phyloP scores from a whole-genome alignment of 805 yeast species.

The Starmera quercuum region DNA sequence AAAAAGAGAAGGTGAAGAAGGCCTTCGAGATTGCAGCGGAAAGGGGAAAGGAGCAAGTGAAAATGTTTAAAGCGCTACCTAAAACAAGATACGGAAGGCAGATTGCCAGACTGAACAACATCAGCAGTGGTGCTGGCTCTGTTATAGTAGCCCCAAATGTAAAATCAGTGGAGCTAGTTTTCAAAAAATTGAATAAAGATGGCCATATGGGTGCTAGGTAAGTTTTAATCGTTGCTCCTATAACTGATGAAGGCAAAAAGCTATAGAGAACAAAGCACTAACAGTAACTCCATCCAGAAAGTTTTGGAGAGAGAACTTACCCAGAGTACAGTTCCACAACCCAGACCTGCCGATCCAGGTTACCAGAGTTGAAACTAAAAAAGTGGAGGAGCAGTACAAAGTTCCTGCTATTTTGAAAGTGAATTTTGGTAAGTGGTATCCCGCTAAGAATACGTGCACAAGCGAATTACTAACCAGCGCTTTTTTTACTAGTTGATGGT shows the following conservation, averaged over 20 bases:
- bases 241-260: background rate
- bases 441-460: background rate
- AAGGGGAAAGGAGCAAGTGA: too few relatives aligned
- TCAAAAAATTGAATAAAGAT: constrained; percentile 38
- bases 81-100: constrained; percentile 38
- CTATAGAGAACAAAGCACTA: background rate
- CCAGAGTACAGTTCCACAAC: constrained; percentile 76
- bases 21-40: too few relatives aligned
- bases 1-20: too few relatives aligned
- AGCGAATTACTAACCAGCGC: background rate
- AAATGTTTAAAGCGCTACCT: constrained; percentile 29
- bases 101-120: constrained; percentile 38
- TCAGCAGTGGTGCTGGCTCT: constrained; percentile 41
- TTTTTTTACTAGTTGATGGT: too few relatives aligned
- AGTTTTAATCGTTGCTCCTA: background rate
- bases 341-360: constrained; percentile 61
- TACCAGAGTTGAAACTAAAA: constrained; percentile 37
- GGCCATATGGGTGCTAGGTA: constrained; percentile 55
- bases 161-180: constrained; percentile 40
- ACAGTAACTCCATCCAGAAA: constrained; percentile 27
- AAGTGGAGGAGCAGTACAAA: constrained; percentile 32
- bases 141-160: constrained; percentile 29
- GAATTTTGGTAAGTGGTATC: constrained; percentile 19
- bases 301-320: constrained; percentile 71
- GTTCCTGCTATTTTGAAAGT: constrained; percentile 39